Conservation (phyloP, 495 filamentous ascomycete genomes). For the Clavariopsis aquatica region DNA sequence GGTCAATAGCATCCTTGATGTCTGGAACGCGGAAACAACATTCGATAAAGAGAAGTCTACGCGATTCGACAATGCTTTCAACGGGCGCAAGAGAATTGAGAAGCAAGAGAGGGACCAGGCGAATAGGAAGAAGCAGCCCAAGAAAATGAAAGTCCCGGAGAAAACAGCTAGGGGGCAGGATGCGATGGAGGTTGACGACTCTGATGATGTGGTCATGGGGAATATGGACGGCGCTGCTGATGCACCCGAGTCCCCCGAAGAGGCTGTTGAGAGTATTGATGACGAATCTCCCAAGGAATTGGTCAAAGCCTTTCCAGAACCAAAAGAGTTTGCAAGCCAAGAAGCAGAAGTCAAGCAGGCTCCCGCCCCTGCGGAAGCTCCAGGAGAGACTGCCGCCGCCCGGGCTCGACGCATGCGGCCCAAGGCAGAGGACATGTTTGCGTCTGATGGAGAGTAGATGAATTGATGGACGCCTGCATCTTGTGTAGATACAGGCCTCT, state of each 20-base stretch:
- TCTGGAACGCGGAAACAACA: constrained; percentile 90
- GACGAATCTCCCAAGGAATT: not conserved
- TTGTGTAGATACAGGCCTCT: not conserved
- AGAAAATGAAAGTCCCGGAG: constrained; percentile 71
- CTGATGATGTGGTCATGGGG: not conserved
- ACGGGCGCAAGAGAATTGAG: constrained; percentile 51
- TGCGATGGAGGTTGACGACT: constrained; percentile 8
- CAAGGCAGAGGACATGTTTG: constrained; percentile 95
- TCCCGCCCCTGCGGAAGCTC: not conserved
- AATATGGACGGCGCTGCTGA: not conserved
- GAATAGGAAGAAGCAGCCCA: constrained; percentile 43
- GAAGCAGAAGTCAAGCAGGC: constrained; percentile 35
- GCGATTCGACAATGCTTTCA: constrained; percentile 71
- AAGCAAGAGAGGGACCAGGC: constrained; percentile 41
- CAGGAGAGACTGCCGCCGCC: constrained; percentile 40
- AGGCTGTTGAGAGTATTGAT: not conserved
- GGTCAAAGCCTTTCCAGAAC: not conserved
- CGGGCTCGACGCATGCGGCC: constrained; percentile 55
- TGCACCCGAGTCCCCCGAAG: not conserved
- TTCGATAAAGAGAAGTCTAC: constrained; percentile 77
- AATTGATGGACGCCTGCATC: not conserved
- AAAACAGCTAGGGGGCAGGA: constrained; percentile 46
- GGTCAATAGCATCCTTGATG: constrained; percentile 66
- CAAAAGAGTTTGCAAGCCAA: constrained; percentile 24
- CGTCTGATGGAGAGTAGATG: constrained; percentile 49